Evolutionary conservation across 129 eudicot genomes (phyloP).

Genomic region (Tagetes patula): DNA sequence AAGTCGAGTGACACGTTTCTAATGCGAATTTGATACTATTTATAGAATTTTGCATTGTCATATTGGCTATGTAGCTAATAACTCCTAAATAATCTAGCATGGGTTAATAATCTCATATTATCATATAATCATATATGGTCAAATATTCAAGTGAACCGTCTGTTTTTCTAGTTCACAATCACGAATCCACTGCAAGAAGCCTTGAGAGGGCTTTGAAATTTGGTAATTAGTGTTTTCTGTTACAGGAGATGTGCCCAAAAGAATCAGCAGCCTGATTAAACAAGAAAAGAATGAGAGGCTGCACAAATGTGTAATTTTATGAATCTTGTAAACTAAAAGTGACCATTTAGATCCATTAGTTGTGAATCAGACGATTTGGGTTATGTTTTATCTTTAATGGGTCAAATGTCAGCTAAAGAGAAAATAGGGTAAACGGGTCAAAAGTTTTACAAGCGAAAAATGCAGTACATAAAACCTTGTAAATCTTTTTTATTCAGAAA

Average conservation of each 20-base stretch:
- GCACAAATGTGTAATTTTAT: slow-evolving; percentile 1
- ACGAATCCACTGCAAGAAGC: background rate
- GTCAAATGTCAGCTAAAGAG: background rate
- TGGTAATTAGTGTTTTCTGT: slow-evolving; percentile 19
- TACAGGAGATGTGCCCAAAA: slow-evolving; percentile 23
- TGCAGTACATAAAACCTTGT: background rate
- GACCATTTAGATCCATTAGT: background rate
- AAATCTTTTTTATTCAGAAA: background rate
- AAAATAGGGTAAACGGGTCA: background rate
- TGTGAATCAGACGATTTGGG: background rate
- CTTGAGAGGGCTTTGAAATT: slow-evolving; percentile 12
- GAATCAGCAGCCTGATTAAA: slow-evolving; percentile 31
- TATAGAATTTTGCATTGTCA: slow-evolving; percentile 16
- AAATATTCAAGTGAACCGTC: slow-evolving; percentile 19
- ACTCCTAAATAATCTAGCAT: slow-evolving; percentile 23
- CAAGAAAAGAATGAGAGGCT: background rate
- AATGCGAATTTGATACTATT: background rate
- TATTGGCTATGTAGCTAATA: background rate
- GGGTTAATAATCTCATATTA: slow-evolving; percentile 15
- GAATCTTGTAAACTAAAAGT: background rate
- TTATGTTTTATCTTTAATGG: background rate
- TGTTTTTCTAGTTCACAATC: slow-evolving; percentile 14
- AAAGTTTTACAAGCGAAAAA: background rate
- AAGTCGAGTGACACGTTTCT: slow-evolving; percentile 5
- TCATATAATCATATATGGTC: background rate